Evolutionary conservation across 139 green algal genomes (phyloP).

Genomic region (Volvox reticuliferus): DNA sequence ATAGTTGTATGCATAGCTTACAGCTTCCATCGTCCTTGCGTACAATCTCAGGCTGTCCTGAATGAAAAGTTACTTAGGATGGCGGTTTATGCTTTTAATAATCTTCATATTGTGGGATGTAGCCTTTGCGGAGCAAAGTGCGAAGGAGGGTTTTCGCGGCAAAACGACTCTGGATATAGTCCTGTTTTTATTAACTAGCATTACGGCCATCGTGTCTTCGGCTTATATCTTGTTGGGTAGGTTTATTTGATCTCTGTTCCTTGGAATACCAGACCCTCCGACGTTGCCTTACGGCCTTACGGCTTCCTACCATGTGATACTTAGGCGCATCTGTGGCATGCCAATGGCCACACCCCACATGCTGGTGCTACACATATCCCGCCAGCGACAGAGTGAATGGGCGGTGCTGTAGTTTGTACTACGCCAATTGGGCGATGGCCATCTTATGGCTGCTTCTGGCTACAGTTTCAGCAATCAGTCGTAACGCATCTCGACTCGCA

Average conservation of each 20-base stretch:
- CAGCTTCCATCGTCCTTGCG: no score
- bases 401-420: conserved; percentile 14
- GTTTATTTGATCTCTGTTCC: neutral
- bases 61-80: no score
- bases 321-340: conserved; percentile 4
- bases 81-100: neutral
- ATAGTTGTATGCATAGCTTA: no score
- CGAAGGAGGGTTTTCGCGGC: neutral
- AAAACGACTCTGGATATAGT: neutral
- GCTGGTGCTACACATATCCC: conserved; percentile 5
- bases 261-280: neutral
- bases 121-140: neutral
- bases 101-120: neutral
- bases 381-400: neutral
- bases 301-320: neutral
- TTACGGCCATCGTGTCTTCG: neutral
- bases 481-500: neutral
- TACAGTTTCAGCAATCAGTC: neutral
- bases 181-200: neutral
- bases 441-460: neutral
- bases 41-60: no score
- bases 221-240: neutral
- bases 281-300: neutral
- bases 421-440: neutral
- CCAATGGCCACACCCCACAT: conserved; percentile 2